These are phyloP conservation scores for Rubia balearica DNA, from an alignment of 305 asterid genomes.

Conservation along the genomic window DNA sequence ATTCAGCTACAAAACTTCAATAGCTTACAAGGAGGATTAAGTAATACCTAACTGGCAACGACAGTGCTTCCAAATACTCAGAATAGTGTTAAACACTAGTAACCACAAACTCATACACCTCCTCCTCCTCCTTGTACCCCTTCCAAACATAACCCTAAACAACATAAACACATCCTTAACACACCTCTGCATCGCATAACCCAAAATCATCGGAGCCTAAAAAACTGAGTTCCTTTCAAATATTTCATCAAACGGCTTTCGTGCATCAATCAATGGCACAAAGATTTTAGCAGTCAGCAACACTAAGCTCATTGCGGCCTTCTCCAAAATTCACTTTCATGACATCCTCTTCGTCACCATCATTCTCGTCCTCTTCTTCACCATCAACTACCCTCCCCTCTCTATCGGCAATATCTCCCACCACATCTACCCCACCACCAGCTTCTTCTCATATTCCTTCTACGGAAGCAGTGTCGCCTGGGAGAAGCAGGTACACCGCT, in stretches of 20 bases:
- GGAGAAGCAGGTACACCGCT: no score
- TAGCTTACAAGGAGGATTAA: neutral
- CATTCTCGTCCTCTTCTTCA: no score
- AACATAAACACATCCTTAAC: conserved; percentile 48
- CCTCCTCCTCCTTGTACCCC: conserved; percentile 20
- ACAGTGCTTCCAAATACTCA: no score
- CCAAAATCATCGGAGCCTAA: conserved; percentile 83
- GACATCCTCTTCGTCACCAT: no score
- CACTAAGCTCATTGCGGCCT: no score
- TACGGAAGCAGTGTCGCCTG: no score
- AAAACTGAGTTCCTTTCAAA: conserved; percentile 59
- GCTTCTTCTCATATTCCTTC: no score
- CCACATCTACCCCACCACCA: no score
- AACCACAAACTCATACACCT: conserved; percentile 56
- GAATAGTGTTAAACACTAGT: conserved; percentile 44
- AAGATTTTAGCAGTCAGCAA: no score
- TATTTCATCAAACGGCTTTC: conserved; percentile 71
- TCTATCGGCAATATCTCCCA: no score
- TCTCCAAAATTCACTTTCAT: no score
- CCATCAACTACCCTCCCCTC: no score
- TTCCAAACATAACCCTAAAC: conserved; percentile 38
- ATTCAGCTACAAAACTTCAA: neutral
- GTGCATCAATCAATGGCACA: conserved; percentile 23
- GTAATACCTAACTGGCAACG: neutral
- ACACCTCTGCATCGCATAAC: conserved; percentile 52